Evolutionary conservation across 2,329 filamentous ascomycete genomes (phyloP), one percentile per base, ranked within the genome.

Genomic region (Tolypocladium capitatum): DNA sequence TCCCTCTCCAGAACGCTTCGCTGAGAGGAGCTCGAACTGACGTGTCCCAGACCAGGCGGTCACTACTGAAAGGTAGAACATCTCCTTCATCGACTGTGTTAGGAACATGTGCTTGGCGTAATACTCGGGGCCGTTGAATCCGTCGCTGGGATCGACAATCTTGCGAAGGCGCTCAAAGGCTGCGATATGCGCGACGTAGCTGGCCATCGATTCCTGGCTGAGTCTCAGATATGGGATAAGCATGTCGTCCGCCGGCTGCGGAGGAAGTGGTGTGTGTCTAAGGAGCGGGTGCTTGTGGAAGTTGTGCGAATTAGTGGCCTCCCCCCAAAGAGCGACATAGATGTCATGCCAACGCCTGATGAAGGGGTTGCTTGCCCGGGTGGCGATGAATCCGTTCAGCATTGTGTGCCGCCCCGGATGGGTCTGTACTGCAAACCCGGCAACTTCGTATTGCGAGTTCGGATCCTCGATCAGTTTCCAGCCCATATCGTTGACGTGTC

Each of bases 321-420:
- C 62, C 18, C 60, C 54, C 66, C 67, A 68, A 9, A 69, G 53
- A 6, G 60, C 51, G 43, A 57, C 47, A 49, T 64, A 68, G 14
- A 64, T 58, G 13, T 65, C 59, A 48, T 68, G 62, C 68, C 69
- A 71, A 48, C 57, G 60, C 52, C 64, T 67, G 48, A 73, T 68
- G 49, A 73, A 71, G 0, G 57, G 56, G 46, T 71, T 67, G 10
- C 63, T 63, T 33, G 66, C 65, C 34, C 68, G 63, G 2, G 63
- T 56, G 2, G 67, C 67, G 13, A 73, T 61, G 50, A 73, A 72
- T 43, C 67, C 64, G 46, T 73, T 74, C 27, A 66, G 53, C 2
- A 51, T 45, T 14, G 45, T 16, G 27, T 50, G 47, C 35, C 35
- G 33, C 32, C 50, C 18, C 13, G 41, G 36, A 10, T 40, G 45